Percentiles rank a stretch among this genome's conserved stretches.
phyloP scores from a whole-genome alignment of 2,329 filamentous ascomycete genomes.

The Xylariaceae sp. region DNA sequence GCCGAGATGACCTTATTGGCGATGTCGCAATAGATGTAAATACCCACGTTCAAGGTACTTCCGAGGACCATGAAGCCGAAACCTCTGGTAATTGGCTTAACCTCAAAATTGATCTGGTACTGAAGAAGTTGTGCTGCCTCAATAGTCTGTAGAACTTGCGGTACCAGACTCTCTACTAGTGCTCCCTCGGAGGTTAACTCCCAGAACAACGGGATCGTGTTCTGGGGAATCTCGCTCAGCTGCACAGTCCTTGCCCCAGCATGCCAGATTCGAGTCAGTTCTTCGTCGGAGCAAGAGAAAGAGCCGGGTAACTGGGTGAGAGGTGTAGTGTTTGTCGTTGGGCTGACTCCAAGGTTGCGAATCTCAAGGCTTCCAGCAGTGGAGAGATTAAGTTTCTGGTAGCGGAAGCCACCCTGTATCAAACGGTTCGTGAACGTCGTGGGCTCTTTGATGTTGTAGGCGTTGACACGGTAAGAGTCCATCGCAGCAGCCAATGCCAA shows the following conservation, averaged over 20 bases:
- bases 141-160: conserved; percentile 16
- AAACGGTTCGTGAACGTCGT: conserved; percentile 26
- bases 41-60: conserved; percentile 25
- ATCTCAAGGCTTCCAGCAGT: conserved; percentile 24
- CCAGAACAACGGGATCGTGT: too few species aligned
- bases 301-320: too few species aligned
- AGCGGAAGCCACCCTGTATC: conserved; percentile 32
- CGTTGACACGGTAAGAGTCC: conserved; percentile 32
- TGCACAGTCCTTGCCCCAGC: too few species aligned
- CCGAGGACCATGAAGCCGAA: conserved; percentile 28
- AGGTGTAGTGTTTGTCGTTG: too few species aligned
- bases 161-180: too few species aligned
- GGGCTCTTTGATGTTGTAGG: conserved; percentile 27
- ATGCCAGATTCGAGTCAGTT: too few species aligned
- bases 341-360: too few species aligned
- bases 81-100: conserved; percentile 23
- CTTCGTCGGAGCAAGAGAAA: too few species aligned
- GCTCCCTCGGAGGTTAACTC: too few species aligned
- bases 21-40: conserved; percentile 25
- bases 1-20: conserved; percentile 7
- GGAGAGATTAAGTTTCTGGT: conserved; percentile 33
- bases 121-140: conserved; percentile 13
- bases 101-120: conserved; percentile 22
- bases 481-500: conserved; percentile 31
- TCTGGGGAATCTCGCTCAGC: too few species aligned